Conservation (phyloP, 163 green algal species). For the Scenedesmus sp. region DNA sequence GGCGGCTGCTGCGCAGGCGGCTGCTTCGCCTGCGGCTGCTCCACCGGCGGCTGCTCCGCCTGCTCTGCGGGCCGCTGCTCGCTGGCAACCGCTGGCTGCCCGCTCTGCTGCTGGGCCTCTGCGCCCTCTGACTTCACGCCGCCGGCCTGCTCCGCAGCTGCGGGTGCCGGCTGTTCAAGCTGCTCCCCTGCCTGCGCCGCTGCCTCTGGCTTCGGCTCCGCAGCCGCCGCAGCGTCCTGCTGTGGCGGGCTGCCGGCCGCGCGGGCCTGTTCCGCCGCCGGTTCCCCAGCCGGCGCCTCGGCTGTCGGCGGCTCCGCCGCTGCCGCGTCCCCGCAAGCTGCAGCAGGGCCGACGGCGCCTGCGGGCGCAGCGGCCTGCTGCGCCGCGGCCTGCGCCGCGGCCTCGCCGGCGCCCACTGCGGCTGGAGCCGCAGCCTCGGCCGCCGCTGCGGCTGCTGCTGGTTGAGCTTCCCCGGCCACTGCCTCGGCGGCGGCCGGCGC, state of each 20-base stretch:
- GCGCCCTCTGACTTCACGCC: neutral
- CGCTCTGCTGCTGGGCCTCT: neutral
- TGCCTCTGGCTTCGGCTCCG: neutral
- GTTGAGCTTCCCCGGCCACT: neutral
- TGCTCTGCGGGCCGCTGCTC: neutral
- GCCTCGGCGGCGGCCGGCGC: neutral
- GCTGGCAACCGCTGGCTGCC: neutral
- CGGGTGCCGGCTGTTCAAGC: neutral
- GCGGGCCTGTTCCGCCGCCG: neutral
- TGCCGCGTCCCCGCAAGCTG: neutral
- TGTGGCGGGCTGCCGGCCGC: constrained; percentile 2
- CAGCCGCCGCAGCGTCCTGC: neutral
- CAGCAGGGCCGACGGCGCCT: neutral
- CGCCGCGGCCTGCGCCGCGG: neutral
- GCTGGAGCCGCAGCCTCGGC: neutral
- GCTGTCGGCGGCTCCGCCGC: neutral
- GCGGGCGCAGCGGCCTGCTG: neutral
- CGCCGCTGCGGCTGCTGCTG: constrained; percentile 2
- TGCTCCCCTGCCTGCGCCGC: neutral
- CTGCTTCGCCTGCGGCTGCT: neutral
- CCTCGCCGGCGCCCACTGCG: neutral
- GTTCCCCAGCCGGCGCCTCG: too few species aligned
- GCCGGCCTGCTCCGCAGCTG: neutral
- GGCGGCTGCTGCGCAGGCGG: neutral
- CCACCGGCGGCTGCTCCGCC: neutral